Conservation (phyloP, 768 basidiomycete genomes). For the Pleurotus eryngii region DNA sequence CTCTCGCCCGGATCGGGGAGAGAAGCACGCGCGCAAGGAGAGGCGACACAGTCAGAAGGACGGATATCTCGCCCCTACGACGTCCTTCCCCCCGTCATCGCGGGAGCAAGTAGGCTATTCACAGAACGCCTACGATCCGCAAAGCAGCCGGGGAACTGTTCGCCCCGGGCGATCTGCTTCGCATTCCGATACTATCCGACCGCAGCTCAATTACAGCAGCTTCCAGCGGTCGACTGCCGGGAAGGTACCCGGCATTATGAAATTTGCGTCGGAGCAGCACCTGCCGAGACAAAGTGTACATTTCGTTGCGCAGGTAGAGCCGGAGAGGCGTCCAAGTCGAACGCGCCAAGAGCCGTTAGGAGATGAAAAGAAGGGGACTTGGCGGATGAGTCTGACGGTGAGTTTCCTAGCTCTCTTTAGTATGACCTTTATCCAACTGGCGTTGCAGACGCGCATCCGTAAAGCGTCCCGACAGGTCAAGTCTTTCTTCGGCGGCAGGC, state of each 20-base stretch:
- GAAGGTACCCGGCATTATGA: not conserved
- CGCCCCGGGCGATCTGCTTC: conserved; percentile 1
- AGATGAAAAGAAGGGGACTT: not conserved
- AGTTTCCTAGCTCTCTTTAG: not conserved
- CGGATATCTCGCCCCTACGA: not conserved
- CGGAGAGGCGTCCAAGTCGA: not conserved
- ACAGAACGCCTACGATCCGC: not conserved
- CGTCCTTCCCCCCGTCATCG: not conserved
- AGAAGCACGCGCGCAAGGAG: not conserved
- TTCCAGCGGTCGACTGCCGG: not conserved
- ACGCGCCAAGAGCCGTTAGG: not conserved
- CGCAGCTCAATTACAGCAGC: not conserved
- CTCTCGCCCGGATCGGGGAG: not conserved
- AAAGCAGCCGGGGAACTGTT: not conserved
- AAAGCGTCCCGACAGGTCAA: conserved; percentile 1
- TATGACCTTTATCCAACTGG: not conserved
- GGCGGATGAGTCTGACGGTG: not conserved
- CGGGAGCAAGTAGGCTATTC: not conserved
- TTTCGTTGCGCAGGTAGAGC: not conserved
- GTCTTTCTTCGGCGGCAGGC: conserved; percentile 1
- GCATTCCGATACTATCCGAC: conserved; percentile 2
- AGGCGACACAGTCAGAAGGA: not conserved
- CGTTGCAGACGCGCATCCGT: not conserved
- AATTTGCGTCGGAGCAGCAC: conserved; percentile 2
- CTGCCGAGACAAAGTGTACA: not conserved